These are phyloP conservation scores for Nicotiana otophora DNA, from an alignment of 257 asterid genomes.

Conservation along the genomic window DNA sequence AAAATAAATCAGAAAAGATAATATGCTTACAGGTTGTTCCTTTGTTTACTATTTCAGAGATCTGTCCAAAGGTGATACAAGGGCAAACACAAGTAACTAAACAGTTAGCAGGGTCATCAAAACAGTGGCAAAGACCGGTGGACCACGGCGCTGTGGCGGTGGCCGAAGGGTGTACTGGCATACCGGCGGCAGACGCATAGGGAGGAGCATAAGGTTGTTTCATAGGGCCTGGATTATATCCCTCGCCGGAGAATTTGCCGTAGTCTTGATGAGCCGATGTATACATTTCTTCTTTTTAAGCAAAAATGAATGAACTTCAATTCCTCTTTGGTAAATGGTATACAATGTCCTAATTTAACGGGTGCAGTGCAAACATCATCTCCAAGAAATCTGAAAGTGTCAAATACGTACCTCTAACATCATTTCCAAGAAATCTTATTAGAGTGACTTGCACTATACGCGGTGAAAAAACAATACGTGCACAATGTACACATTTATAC, in stretches of 20 bases:
- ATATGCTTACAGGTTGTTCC: conserved; percentile 12
- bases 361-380: not conserved
- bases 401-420: not conserved
- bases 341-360: not conserved
- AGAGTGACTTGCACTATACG: not conserved
- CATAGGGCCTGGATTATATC: not conserved
- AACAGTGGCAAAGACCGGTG: conserved; percentile 18
- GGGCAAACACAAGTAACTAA: conserved; percentile 17
- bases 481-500: no score
- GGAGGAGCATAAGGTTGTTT: conserved; percentile 10
- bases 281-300: conserved; percentile 2
- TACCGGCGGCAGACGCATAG: conserved; percentile 10
- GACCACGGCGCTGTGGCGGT: conserved; percentile 8
- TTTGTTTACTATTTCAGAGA: conserved; percentile 16
- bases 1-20: not conserved
- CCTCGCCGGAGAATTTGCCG: conserved; percentile 1
- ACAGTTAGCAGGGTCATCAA: conserved; percentile 22
- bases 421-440: not conserved
- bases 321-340: not conserved
- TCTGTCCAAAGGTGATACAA: conserved; percentile 21
- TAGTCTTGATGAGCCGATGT: not conserved
- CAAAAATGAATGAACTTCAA: not conserved
- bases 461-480: no score
- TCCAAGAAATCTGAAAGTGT: not conserved
- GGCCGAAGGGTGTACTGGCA: not conserved